These are phyloP conservation scores for Triticum timopheevii DNA, from an alignment of 176 grass and related monocot species.

Conservation along the genomic window DNA sequence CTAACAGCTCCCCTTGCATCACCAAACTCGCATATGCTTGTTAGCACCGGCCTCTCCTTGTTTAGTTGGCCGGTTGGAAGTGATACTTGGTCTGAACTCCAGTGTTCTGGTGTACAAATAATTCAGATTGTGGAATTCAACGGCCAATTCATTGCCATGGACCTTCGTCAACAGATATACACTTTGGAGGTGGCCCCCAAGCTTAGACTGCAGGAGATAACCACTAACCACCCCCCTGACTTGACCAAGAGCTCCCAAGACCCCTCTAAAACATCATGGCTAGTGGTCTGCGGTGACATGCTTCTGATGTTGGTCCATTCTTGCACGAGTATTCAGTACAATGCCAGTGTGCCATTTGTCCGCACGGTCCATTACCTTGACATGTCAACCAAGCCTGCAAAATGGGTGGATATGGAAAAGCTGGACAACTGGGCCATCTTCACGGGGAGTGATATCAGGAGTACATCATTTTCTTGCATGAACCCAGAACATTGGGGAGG, in stretches of 20 bases:
- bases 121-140: neutral
- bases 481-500: neutral
- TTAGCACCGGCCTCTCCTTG: neutral
- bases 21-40: neutral
- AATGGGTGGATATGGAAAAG: slow-evolving; percentile 8
- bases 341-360: neutral
- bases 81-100: neutral
- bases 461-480: neutral
- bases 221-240: neutral
- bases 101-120: neutral
- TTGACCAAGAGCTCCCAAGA: neutral
- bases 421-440: slow-evolving; percentile 3
- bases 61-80: neutral
- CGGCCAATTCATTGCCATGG: neutral
- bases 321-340: neutral
- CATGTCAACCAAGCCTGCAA: slow-evolving; percentile 9
- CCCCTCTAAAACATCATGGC: neutral
- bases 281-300: slow-evolving; percentile 38
- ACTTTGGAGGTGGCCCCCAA: neutral
- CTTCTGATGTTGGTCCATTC: slow-evolving; percentile 39
- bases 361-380: slow-evolving; percentile 9
- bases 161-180: neutral
- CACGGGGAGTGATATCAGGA: neutral
- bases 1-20: neutral
- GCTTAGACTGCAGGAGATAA: neutral